These are phyloP conservation scores for Podila epigama DNA, from an alignment of 192 early-diverging fungal species.

Conservation along the genomic window DNA sequence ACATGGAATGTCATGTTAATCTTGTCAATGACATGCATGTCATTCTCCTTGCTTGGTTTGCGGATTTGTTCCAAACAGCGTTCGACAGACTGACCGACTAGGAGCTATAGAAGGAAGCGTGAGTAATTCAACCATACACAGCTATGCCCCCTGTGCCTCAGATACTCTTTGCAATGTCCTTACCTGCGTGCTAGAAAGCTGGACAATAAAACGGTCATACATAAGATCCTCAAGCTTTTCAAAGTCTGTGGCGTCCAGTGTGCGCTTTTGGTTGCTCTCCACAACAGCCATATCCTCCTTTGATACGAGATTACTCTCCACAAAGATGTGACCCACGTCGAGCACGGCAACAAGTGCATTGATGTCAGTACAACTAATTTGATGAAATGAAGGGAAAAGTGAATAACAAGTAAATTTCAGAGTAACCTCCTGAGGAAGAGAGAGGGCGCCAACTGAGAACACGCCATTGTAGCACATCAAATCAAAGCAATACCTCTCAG, in stretches of 20 bases:
- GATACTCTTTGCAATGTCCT: no score
- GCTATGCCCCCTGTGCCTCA: no score
- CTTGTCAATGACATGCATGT: slow-evolving; percentile 86
- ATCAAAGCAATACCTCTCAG: slow-evolving; percentile 58
- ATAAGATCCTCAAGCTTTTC: slow-evolving; percentile 77
- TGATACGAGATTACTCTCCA: slow-evolving; percentile 85
- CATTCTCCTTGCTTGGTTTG: slow-evolving; percentile 57
- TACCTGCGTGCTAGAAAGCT: slow-evolving; percentile 84
- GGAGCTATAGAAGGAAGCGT: slow-evolving; percentile 49
- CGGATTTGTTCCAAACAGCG: slow-evolving; percentile 74
- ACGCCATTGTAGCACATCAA: background rate
- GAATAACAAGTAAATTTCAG: background rate
- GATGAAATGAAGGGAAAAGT: slow-evolving; percentile 1
- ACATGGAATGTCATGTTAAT: slow-evolving; percentile 85
- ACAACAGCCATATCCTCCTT: slow-evolving; percentile 70
- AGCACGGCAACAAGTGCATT: slow-evolving; percentile 80
- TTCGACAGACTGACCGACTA: slow-evolving; percentile 79
- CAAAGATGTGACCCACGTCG: slow-evolving; percentile 91
- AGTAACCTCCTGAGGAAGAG: background rate
- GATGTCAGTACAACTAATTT: slow-evolving; percentile 58
- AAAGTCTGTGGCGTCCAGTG: slow-evolving; percentile 70
- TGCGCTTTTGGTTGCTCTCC: slow-evolving; percentile 69
- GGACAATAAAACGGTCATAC: slow-evolving; percentile 91
- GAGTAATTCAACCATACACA: no score
- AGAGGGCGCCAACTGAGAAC: background rate